Evolutionary conservation across 306 rosid species (phyloP), one percentile per base, ranked within the genome.

Genomic region (Gillenia trifoliata): DNA sequence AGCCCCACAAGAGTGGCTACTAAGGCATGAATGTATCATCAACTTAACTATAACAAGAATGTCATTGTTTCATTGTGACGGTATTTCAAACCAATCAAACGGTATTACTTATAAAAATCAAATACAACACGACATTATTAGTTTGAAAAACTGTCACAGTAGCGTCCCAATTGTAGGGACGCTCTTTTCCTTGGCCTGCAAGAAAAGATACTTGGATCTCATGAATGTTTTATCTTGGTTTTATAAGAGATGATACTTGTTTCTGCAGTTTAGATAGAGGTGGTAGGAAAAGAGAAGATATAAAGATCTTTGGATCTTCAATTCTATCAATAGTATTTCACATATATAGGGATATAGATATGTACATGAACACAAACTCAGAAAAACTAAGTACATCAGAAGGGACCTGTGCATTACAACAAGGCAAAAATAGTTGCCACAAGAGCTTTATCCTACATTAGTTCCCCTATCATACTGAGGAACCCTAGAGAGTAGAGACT

Each of bases 311-410:
- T 64, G 17, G 55, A 38, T 80, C 79, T 74, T 79, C 86, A 84
- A 82, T 36, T 81, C 80, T 80, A 33, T 68, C 68, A 7, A n/a
- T 38, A 38, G 41, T 38, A 38, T 38, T 38, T 38, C 41, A 38
- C 41, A 59, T 77, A 70, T 74, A 68, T 71, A 76, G 70, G 73
- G 64, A 77, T 75, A 82, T 89, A 77, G 83, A 87, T 91, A 89
- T 60, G 84, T 75, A 84, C 56, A 64, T 6, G 26, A 17, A 85
- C 40, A 78, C 70, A 74, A 75, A 71, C 86, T 77, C 71, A 33
- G 72, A 63, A 84, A 85, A 81, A 85, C 88, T 70, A 84, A 78
- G 79, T 65, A 83, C 85, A 87, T 85, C 23, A 80, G 80, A 82
- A 75, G 73, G 63, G 77, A 79, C 67, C 80, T 74, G 73, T 75